These are phyloP conservation scores for Globisporangium perplexum DNA, from an alignment of 352 stramenopile genomes.

Conservation along the genomic window DNA sequence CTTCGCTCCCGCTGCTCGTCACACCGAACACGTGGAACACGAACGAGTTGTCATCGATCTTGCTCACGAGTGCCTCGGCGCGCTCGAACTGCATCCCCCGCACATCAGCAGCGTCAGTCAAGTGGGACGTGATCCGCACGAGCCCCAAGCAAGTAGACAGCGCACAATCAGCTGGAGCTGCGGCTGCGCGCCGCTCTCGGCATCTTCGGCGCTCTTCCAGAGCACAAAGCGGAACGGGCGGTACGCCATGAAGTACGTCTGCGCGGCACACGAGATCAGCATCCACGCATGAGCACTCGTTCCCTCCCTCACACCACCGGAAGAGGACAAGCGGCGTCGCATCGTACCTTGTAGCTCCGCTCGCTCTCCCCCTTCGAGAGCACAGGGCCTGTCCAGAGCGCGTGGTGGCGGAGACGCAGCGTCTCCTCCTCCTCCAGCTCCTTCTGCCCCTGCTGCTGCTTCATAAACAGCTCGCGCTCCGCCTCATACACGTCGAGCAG, in stretches of 20 bases:
- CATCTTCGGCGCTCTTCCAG: conserved; percentile 77
- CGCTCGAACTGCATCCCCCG: conserved; percentile 48
- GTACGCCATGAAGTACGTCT: conserved; percentile 59
- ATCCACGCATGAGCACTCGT: no score
- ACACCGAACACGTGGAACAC: conserved; percentile 61
- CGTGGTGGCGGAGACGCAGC: conserved; percentile 60
- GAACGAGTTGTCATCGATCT: conserved; percentile 52
- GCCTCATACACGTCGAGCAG: conserved; percentile 69
- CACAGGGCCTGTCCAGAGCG: conserved; percentile 56
- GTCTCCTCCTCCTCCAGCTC: conserved; percentile 39
- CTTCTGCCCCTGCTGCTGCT: conserved; percentile 35
- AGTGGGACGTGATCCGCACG: neutral
- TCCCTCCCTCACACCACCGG: no score
- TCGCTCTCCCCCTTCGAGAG: conserved; percentile 61
- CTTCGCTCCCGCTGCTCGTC: conserved; percentile 38
- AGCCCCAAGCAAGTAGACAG: neutral
- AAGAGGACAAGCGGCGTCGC: no score
- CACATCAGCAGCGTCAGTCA: conserved; percentile 4
- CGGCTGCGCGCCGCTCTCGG: conserved; percentile 43
- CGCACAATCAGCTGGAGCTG: conserved; percentile 59
- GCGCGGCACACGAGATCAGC: conserved; percentile 3
- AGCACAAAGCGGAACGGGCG: conserved; percentile 71
- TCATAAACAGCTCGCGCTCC: conserved; percentile 58
- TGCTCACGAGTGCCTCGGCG: conserved; percentile 50
- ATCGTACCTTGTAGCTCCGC: conserved; percentile 64